phyloP scores from a whole-genome alignment of 2,329 filamentous ascomycete genomes.

The Fusarium hainanense region DNA sequence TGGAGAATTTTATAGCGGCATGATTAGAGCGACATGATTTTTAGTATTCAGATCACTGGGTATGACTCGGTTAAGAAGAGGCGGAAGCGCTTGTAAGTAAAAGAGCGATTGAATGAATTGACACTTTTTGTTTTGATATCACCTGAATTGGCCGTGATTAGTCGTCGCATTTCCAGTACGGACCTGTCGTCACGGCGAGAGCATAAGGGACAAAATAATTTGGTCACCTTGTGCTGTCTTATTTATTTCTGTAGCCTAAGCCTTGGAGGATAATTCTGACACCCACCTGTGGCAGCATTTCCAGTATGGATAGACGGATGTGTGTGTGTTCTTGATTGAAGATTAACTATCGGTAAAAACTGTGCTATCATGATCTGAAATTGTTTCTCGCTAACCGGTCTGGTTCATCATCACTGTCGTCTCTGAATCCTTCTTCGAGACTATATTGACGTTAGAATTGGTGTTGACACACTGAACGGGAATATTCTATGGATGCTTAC shows the following conservation, averaged over 20 bases:
- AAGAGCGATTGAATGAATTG: constrained; percentile 6
- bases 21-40: constrained; percentile 20
- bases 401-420: constrained; percentile 59
- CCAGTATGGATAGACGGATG: not conserved
- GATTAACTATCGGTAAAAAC: not conserved
- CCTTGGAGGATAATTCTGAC: too few species aligned
- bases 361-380: constrained; percentile 35
- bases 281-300: not conserved
- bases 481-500: constrained; percentile 53
- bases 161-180: not conserved
- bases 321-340: not conserved
- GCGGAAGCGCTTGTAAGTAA: not conserved
- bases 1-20: constrained; percentile 10
- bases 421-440: constrained; percentile 68
- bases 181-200: not conserved
- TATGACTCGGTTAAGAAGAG: not conserved
- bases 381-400: constrained; percentile 40
- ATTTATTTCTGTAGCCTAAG: too few species aligned
- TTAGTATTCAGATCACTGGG: not conserved
- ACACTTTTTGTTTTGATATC: not conserved
- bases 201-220: too few species aligned
- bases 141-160: not conserved
- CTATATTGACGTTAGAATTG: constrained; percentile 46
- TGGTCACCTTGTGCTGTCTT: too few species aligned
- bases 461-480: not conserved